Evolutionary conservation across 495 filamentous ascomycete genomes (phyloP), one percentile per base, ranked within the genome.

Genomic region (Jackrogersella minutella): DNA sequence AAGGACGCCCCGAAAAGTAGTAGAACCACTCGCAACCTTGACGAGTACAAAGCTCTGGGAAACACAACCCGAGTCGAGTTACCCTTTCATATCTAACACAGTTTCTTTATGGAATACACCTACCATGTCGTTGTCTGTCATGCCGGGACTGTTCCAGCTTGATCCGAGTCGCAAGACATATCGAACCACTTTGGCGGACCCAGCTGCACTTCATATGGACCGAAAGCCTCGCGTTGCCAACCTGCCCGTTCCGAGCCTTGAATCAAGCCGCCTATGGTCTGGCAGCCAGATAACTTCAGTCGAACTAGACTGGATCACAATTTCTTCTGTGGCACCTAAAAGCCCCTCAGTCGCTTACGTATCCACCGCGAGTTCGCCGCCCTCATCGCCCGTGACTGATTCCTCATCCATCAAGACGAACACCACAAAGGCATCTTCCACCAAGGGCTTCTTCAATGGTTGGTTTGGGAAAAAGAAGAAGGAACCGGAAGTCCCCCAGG

Each of bases 41-140:
- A 68, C 55, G 13, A 80, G 76, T 21, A 62, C 58, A 4, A 53
- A 43, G 8, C 78, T 81, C 16, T 82, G 80, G 80, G 52, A 62
- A 4, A 50, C 28, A 10, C 40, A 37, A 13, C 9, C 33, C 9
- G 30, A 50, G 16, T 26, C 9, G 19, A 31, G 10, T n/a, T 10
- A 57, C 28, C 6, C n/a, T 34, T 24, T 37, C n/a, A 0, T 44
- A 53, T n/a, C 37, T 1, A 31, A 36, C 9, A 4, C 10, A 13
- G 40, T n/a, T 46, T 54, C 62, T 5, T 44, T 70, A 44, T 70
- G 68, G 68, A 59, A 16, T n/a, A 30, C 43, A 11, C 37, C 62
- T n/a, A 39, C 33, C 6, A 0, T n/a, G 11, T 16, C 22, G 8
- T 43, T 8, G 14, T 6, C 43, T 11, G 19, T 30, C 22, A 26